phyloP scores from a whole-genome alignment of 1,284 basidiomycete species.

The Salmacisia buchloeana region DNA sequence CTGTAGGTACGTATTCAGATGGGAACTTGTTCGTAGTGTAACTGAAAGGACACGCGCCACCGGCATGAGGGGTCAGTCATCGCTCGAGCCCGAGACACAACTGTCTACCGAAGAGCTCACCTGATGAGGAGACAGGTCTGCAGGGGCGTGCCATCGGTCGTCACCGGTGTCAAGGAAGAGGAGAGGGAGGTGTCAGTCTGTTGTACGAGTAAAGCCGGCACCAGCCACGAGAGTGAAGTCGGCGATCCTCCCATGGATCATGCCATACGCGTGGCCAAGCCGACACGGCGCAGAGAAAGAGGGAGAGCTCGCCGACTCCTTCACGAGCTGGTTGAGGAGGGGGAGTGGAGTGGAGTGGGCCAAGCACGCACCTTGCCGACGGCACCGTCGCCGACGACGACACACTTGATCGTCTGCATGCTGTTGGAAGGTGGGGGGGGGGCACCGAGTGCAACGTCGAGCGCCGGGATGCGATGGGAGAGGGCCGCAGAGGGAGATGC shows the following conservation, averaged over 20 bases:
- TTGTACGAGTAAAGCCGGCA: too few species aligned
- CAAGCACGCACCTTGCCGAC: constrained; percentile 77
- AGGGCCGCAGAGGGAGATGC: neutral
- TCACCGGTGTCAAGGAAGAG: too few species aligned
- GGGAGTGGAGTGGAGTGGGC: neutral
- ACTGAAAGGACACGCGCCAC: constrained; percentile 45
- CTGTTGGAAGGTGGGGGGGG: neutral
- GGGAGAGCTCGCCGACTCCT: too few species aligned
- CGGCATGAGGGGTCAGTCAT: neutral
- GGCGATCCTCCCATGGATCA: too few species aligned
- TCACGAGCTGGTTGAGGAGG: too few species aligned
- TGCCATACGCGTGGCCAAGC: too few species aligned
- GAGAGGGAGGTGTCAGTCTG: neutral
- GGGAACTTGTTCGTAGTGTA: constrained; percentile 85
- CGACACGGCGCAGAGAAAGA: too few species aligned
- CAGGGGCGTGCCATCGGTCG: too few species aligned
- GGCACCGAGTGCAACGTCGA: too few species aligned
- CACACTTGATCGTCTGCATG: constrained; percentile 62
- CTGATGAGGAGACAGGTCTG: constrained; percentile 96
- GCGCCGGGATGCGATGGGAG: too few species aligned
- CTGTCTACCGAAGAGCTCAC: neutral
- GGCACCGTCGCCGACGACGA: constrained; percentile 98
- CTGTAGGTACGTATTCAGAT: constrained; percentile 86
- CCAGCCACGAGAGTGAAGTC: too few species aligned
- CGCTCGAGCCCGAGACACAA: too few species aligned